These are phyloP conservation scores for Castanea crenata DNA, from an alignment of 306 rosid species.

Conservation along the genomic window DNA sequence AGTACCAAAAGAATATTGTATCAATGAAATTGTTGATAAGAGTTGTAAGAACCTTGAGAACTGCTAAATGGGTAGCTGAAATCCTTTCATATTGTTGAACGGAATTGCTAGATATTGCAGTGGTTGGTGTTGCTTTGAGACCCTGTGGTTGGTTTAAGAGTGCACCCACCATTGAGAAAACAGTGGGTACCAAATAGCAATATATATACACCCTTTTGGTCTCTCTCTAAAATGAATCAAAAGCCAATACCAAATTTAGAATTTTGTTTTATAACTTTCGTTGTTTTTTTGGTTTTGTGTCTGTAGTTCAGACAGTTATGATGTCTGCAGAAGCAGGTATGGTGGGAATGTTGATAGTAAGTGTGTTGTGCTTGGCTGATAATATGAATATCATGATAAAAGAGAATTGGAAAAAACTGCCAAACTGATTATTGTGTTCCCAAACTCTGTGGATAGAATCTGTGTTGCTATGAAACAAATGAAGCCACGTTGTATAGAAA, in stretches of 20 bases:
- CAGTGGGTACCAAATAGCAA: conserved; percentile 21
- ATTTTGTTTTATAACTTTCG: neutral
- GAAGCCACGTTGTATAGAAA: neutral
- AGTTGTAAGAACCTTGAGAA: conserved; percentile 40
- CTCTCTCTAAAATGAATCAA: neutral
- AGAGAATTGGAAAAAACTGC: neutral
- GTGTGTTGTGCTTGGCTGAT: conserved; percentile 37
- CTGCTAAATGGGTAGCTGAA: conserved; percentile 35
- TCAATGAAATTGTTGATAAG: neutral
- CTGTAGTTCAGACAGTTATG: conserved; percentile 6
- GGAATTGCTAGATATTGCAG: conserved; percentile 28
- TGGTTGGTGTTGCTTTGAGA: conserved; percentile 25
- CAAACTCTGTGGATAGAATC: conserved; percentile 40
- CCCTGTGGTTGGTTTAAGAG: conserved; percentile 40
- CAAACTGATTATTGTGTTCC: neutral
- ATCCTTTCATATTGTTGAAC: conserved; percentile 22
- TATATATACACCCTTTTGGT: neutral
- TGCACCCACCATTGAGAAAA: conserved; percentile 59
- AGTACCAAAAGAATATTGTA: neutral
- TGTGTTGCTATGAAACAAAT: neutral
- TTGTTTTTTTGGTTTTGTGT: neutral
- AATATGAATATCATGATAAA: conserved; percentile 2
- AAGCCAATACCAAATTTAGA: conserved; percentile 6
- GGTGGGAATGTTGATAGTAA: conserved; percentile 27
- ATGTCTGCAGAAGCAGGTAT: conserved; percentile 2